These are phyloP conservation scores for Cladosporium sp. DNA, from an alignment of 2,329 filamentous ascomycete species.

Conservation along the genomic window DNA sequence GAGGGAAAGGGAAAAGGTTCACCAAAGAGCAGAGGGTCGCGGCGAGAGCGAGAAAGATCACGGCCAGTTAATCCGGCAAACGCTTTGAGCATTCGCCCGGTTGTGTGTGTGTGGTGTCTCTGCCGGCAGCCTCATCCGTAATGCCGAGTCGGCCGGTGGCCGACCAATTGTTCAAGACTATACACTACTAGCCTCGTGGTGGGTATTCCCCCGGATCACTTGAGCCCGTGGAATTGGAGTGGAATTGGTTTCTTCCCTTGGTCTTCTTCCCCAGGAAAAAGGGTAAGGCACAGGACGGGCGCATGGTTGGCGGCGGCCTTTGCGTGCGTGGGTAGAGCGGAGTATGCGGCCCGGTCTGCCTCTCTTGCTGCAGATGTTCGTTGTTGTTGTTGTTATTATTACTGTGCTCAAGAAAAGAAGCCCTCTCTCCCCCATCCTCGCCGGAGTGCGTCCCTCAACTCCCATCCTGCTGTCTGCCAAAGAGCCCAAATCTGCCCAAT, in stretches of 20 bases:
- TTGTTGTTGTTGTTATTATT: too few species aligned
- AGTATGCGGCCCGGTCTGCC: not conserved
- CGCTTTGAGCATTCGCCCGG: not conserved
- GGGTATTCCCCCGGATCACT: too few species aligned
- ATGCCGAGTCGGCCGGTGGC: not conserved
- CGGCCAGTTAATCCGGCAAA: conserved; percentile 2
- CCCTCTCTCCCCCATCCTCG: not conserved
- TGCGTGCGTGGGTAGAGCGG: not conserved
- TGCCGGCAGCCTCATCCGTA: conserved; percentile 8
- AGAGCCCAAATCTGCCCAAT: too few species aligned
- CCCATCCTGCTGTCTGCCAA: too few species aligned
- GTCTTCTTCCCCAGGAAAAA: too few species aligned
- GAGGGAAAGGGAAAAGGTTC: not conserved
- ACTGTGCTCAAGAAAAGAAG: too few species aligned
- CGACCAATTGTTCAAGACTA: too few species aligned
- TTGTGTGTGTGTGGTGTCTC: not conserved
- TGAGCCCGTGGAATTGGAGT: not conserved
- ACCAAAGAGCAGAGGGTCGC: not conserved
- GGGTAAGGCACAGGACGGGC: too few species aligned
- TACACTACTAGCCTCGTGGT: too few species aligned
- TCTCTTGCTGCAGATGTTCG: too few species aligned
- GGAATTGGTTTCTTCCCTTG: not conserved
- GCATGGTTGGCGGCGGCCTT: too few species aligned
- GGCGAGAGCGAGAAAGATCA: not conserved
- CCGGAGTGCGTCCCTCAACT: too few species aligned